Conservation (phyloP, 495 filamentous ascomycete genomes). For the Neurospora sp. region DNA sequence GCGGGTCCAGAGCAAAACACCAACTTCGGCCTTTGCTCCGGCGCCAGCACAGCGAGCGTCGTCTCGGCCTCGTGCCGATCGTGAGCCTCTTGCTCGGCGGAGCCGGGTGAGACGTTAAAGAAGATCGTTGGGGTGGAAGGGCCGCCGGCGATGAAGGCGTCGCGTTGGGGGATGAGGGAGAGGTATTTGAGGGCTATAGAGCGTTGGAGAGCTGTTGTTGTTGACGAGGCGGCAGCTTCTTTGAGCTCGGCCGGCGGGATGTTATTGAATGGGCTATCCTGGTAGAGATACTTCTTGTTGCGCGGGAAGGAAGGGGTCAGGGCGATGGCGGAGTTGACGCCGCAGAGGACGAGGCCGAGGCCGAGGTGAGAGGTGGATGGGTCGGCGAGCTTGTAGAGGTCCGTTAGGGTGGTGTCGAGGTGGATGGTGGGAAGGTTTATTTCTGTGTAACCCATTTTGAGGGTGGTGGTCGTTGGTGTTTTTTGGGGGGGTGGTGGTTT, state of each 20-base stretch:
- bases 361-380: constrained; percentile 4
- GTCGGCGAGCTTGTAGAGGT: constrained; percentile 18
- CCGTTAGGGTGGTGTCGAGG: constrained; percentile 23
- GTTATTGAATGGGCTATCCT: constrained; percentile 30
- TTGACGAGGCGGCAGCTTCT: constrained; percentile 1
- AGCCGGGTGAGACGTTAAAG: constrained; percentile 11
- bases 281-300: constrained; percentile 26
- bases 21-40: constrained; percentile 16
- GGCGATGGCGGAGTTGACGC: constrained; percentile 14
- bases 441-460: constrained; percentile 9
- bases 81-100: constrained; percentile 6
- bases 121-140: constrained; percentile 12
- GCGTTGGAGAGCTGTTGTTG: constrained; percentile 22
- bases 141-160: constrained; percentile 22
- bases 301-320: constrained; percentile 17
- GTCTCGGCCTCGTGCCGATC: constrained; percentile 19
- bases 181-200: constrained; percentile 19
- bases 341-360: constrained; percentile 17
- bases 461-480: background rate
- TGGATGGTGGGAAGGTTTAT: constrained; percentile 19
- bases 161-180: constrained; percentile 22
- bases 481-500: background rate
- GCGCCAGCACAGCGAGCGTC: constrained; percentile 16
- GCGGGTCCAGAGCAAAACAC: constrained; percentile 19
- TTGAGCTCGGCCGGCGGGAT: constrained; percentile 35